Evolutionary conservation across 202 grass and related monocot genomes (phyloP).

Genomic region (Panicum virgatum): DNA sequence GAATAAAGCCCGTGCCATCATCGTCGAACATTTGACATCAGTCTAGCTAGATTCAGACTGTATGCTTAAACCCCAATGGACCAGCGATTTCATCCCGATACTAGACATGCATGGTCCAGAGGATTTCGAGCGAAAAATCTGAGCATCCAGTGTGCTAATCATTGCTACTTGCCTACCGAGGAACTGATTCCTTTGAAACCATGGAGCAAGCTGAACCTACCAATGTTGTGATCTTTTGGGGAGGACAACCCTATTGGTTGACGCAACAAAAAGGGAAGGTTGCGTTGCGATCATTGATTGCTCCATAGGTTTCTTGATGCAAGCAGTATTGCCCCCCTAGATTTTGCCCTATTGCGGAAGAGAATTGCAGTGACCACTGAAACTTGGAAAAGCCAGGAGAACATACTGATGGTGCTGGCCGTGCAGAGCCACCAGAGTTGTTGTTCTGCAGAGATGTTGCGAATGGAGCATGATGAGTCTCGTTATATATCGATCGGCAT

Average conservation of each 20-base stretch:
- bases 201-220: slow-evolving; percentile 43
- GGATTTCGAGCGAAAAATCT: slow-evolving; percentile 22
- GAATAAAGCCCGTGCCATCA: slow-evolving; percentile 20
- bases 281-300: not conserved
- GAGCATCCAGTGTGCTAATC: slow-evolving; percentile 11
- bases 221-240: slow-evolving; percentile 39
- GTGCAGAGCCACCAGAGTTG: not conserved
- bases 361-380: not conserved
- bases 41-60: slow-evolving; percentile 10
- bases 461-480: not conserved
- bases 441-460: slow-evolving; percentile 5
- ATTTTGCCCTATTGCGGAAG: not conserved
- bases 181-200: slow-evolving; percentile 46
- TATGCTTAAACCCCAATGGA: not conserved
- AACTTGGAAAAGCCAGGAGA: not conserved
- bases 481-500: not conserved
- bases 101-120: slow-evolving; percentile 4
- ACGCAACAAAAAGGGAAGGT: not conserved
- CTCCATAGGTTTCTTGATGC: not conserved
- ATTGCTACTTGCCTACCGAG: slow-evolving; percentile 30
- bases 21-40: slow-evolving; percentile 45
- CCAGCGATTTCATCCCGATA: not conserved
- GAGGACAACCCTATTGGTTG: not conserved
- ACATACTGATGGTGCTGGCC: slow-evolving; percentile 32
- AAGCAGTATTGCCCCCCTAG: not conserved